Conservation (phyloP, 1,139 yeast species). For the Blastobotrys proliferans region DNA sequence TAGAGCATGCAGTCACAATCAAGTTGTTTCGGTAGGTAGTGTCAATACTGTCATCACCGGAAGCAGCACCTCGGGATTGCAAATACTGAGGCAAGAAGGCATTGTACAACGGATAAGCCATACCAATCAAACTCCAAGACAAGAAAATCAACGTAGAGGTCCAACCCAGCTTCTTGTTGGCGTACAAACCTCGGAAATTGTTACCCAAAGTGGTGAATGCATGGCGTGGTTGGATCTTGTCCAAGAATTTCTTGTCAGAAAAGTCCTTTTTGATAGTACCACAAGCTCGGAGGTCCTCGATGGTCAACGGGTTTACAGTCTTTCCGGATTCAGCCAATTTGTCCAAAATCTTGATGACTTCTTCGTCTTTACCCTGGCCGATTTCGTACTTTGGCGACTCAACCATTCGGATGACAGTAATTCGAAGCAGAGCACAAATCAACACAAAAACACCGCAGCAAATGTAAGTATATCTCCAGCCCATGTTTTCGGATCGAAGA, state of each 20-base stretch:
- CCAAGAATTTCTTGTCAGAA: conserved; percentile 11
- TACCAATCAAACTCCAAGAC: conserved; percentile 51
- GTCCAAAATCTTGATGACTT: conserved; percentile 34
- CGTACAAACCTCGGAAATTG: conserved; percentile 36
- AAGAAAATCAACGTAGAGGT: conserved; percentile 42
- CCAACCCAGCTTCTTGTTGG: conserved; percentile 37
- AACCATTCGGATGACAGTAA: conserved; percentile 45
- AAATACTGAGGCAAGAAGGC: conserved; percentile 50
- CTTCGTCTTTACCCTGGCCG: conserved; percentile 49
- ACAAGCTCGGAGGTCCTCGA: conserved; percentile 43
- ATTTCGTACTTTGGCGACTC: conserved; percentile 58
- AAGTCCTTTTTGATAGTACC: conserved; percentile 26
- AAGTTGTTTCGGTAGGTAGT: conserved; percentile 49
- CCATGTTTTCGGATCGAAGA: conserved; percentile 46
- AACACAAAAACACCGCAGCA: conserved; percentile 51
- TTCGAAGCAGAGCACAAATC: conserved; percentile 45
- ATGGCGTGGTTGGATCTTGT: conserved; percentile 15
- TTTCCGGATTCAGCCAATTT: conserved; percentile 23
- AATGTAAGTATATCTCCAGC: conserved; percentile 59
- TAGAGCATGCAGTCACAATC: conserved; percentile 47
- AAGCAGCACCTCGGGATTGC: conserved; percentile 43
- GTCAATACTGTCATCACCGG: conserved; percentile 39
- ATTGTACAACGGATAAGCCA: conserved; percentile 49
- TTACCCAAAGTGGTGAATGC: conserved; percentile 14
- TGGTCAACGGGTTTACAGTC: conserved; percentile 22